Evolutionary conservation across 495 filamentous ascomycete species (phyloP), one percentile per base, ranked within the genome.

Genomic region (Penicillium herquei): DNA sequence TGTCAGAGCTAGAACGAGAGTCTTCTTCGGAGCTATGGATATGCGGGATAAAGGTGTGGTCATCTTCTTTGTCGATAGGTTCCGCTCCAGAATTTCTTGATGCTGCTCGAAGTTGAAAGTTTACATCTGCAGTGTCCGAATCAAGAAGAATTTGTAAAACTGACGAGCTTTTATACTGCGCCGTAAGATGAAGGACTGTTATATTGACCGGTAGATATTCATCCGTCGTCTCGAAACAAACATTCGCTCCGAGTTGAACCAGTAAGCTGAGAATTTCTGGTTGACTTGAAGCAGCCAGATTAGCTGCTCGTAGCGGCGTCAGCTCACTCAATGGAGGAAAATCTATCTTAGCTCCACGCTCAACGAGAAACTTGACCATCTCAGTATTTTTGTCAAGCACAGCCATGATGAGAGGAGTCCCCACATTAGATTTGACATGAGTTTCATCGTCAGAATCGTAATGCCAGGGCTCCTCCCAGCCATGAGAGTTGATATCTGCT

Each of bases 341-440:
- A 16, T 54, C n/a, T 31, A 54, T 32, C 42, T 16, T 12, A 2
- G 51, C 51, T 54, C 51, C 42, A 47, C 42, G 42, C 7, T 54
- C 16, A 17, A 54, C 39, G 10, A 54, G 42, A 45, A 39, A 32
- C 46, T 54, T 13, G 11, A 54, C 41, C 41, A 54, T 39, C 39
- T 54, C 51, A 14, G n/a, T 3, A 47, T 54, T 32, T 3, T 9
- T 16, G 8, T 26, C 1, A 37, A 39, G 0, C n/a, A 30, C 51
- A 40, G 51, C 51, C 32, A 54, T 47, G 33, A 30, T 32, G 1
- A 54, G 51, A 39, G 51, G 51, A 14, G 51, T 53, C 17, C 51
- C 51, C 18, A 41, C 5, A 47, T 46, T 39, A 0, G 51, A 41
- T 30, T 47, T 46, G 41, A 47, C 42, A 37, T 46, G 16, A 39